Conservation (phyloP, 495 filamentous ascomycete genomes). For the Cairneyella variabilis region DNA sequence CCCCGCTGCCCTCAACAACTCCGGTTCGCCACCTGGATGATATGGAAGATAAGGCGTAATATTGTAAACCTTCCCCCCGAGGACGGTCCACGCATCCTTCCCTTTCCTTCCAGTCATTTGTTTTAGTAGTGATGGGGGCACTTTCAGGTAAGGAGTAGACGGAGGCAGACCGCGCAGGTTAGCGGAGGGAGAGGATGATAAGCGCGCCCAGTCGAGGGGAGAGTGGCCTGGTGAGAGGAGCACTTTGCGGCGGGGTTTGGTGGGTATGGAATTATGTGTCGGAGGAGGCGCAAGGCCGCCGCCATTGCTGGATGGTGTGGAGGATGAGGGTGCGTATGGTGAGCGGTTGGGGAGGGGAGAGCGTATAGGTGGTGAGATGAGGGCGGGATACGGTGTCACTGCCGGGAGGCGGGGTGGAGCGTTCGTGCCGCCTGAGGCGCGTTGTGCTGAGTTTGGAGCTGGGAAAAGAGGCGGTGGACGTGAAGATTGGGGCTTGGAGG, state of each 20-base stretch:
- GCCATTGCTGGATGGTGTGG: slow-evolving; percentile 18
- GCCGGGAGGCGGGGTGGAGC: slow-evolving; percentile 19
- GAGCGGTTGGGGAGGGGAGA: slow-evolving; percentile 31
- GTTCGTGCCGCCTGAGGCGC: slow-evolving; percentile 26
- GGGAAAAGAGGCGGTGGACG: slow-evolving; percentile 34
- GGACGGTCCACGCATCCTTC: slow-evolving; percentile 81
- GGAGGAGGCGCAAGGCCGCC: slow-evolving; percentile 43
- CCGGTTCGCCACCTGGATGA: slow-evolving; percentile 86
- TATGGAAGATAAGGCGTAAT: slow-evolving; percentile 84
- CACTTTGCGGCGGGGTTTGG: slow-evolving; percentile 53
- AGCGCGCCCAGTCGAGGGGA: slow-evolving; percentile 91
- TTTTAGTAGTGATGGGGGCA: slow-evolving; percentile 76
- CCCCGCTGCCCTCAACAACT: slow-evolving; percentile 78
- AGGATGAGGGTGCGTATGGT: slow-evolving; percentile 11
- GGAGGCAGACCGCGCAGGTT: slow-evolving; percentile 59
- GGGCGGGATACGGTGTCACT: slow-evolving; percentile 17
- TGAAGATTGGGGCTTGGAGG: too few relatives aligned
- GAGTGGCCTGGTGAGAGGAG: slow-evolving; percentile 81
- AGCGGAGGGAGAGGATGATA: slow-evolving; percentile 58
- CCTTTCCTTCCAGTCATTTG: slow-evolving; percentile 73
- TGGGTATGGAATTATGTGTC: slow-evolving; percentile 40
- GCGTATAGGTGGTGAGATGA: slow-evolving; percentile 23
- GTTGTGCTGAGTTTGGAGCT: slow-evolving; percentile 38
- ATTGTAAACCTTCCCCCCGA: slow-evolving; percentile 89
- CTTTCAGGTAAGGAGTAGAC: slow-evolving; percentile 44